Percentiles rank a stretch among this genome's conserved stretches.
These are phyloP conservation scores for Coniosporium tulheliwenetii DNA, from an alignment of 2,329 filamentous ascomycete species.

Conservation along the genomic window DNA sequence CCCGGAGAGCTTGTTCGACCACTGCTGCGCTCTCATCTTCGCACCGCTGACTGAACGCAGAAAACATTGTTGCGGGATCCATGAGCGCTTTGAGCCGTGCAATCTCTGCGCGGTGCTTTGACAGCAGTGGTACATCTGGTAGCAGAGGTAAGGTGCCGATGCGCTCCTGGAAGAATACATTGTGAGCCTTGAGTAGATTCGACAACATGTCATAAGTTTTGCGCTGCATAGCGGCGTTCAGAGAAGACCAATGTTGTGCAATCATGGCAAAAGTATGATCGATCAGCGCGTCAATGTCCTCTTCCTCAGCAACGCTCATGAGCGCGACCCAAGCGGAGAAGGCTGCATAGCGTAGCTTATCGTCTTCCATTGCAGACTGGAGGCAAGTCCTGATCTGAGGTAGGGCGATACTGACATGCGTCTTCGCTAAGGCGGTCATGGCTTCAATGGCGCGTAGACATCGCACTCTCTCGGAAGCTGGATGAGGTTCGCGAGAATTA, in stretches of 20 bases:
- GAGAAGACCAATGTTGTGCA: slow-evolving; percentile 58
- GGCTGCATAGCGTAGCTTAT: slow-evolving; percentile 59
- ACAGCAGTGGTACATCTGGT: slow-evolving; percentile 50
- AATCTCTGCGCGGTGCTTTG: slow-evolving; percentile 51
- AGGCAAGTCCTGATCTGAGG: slow-evolving; percentile 88
- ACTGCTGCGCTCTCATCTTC: slow-evolving; percentile 75
- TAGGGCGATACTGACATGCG: slow-evolving; percentile 60
- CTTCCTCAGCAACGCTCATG: slow-evolving; percentile 56
- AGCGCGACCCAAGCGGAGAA: slow-evolving; percentile 77
- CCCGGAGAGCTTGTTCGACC: slow-evolving; percentile 63
- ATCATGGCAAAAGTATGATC: slow-evolving; percentile 86
- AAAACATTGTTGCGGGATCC: slow-evolving; percentile 50
- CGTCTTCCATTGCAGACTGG: slow-evolving; percentile 63
- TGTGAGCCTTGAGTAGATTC: slow-evolving; percentile 49
- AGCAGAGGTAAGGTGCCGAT: slow-evolving; percentile 69
- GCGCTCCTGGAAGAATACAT: slow-evolving; percentile 44
- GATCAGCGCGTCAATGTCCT: slow-evolving; percentile 64
- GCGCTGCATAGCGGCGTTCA: slow-evolving; percentile 45
- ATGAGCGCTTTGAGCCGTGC: slow-evolving; percentile 47
- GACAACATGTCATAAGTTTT: slow-evolving; percentile 48
- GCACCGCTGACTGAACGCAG: slow-evolving; percentile 58
- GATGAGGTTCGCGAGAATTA: slow-evolving; percentile 42
- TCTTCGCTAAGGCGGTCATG: slow-evolving; percentile 64
- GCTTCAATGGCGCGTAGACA: slow-evolving; percentile 76
- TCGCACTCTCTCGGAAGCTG: slow-evolving; percentile 52